Percentiles rank a stretch among this genome's conserved stretches.
phyloP scores from a whole-genome alignment of 495 filamentous ascomycete genomes.

The Aspergillus olivimuriae region DNA sequence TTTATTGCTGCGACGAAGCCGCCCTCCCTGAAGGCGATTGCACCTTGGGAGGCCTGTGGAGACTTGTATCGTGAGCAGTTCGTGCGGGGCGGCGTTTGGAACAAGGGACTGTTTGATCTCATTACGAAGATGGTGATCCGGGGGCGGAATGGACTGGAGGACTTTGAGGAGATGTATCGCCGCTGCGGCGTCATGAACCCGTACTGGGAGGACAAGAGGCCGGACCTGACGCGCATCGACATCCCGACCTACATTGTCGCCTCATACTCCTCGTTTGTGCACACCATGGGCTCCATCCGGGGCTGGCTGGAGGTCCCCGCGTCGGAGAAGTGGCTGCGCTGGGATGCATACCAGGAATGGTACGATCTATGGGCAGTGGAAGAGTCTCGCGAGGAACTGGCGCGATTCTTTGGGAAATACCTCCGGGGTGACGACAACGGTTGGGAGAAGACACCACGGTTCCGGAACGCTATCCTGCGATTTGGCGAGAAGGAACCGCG shows the following conservation, averaged over 20 bases:
- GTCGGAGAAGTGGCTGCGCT: constrained; percentile 24
- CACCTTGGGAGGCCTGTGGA: constrained; percentile 41
- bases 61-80: constrained; percentile 40
- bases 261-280: constrained; percentile 24
- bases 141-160: constrained; percentile 24
- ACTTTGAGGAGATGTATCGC: constrained; percentile 25
- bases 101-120: constrained; percentile 21
- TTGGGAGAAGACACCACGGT: constrained; percentile 35
- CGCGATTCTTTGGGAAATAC: constrained; percentile 33
- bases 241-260: constrained; percentile 24
- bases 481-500: constrained; percentile 19
- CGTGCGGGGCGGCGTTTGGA: constrained; percentile 26
- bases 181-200: constrained; percentile 13
- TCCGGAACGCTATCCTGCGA: constrained; percentile 21
- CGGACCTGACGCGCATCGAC: constrained; percentile 15
- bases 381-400: constrained; percentile 22
- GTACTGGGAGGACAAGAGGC: constrained; percentile 29
- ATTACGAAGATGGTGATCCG: constrained; percentile 27
- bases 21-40: constrained; percentile 36
- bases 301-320: constrained; percentile 24
- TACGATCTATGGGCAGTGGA: constrained; percentile 27
- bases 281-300: constrained; percentile 31
- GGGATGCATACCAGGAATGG: constrained; percentile 34
- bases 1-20: constrained; percentile 32
- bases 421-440: constrained; percentile 32